phyloP scores from a whole-genome alignment of 108 stramenopile genomes.

The Nitzschia sp. region DNA sequence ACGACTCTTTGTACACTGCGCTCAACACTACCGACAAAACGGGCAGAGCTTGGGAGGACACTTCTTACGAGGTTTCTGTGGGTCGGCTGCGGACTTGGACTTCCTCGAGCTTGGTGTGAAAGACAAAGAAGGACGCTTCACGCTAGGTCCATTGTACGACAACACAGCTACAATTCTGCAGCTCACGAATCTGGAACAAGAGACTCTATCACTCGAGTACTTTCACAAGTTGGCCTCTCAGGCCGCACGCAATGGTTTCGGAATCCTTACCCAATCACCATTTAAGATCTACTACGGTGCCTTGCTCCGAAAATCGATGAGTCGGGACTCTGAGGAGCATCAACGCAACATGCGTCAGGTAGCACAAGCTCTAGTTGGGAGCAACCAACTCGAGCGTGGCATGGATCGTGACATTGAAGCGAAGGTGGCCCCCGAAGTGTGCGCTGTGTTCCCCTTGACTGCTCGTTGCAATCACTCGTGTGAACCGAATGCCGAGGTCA shows the following conservation, averaged over 20 bases:
- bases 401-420: conserved; percentile 47
- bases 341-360: conserved; percentile 20
- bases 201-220: conserved; percentile 19
- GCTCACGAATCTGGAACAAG: conserved; percentile 14
- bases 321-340: conserved; percentile 39
- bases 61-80: conserved; percentile 39
- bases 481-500: conserved; percentile 44
- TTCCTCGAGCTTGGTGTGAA: conserved; percentile 31
- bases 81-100: conserved; percentile 31
- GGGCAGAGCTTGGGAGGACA: not conserved
- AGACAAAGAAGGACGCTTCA: conserved; percentile 11
- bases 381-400: conserved; percentile 28
- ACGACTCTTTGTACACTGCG: conserved; percentile 28
- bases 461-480: conserved; percentile 59
- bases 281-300: conserved; percentile 44
- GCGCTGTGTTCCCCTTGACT: conserved; percentile 51
- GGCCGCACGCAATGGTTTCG: conserved; percentile 45
- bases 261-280: conserved; percentile 37
- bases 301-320: conserved; percentile 26
- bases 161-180: conserved; percentile 1
- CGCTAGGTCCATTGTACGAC: conserved; percentile 27
- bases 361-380: conserved; percentile 31
- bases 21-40: conserved; percentile 16
- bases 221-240: conserved; percentile 28
- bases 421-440: conserved; percentile 16